phyloP scores from a whole-genome alignment of 2,329 filamentous ascomycete species.

The Diaporthe eres region DNA sequence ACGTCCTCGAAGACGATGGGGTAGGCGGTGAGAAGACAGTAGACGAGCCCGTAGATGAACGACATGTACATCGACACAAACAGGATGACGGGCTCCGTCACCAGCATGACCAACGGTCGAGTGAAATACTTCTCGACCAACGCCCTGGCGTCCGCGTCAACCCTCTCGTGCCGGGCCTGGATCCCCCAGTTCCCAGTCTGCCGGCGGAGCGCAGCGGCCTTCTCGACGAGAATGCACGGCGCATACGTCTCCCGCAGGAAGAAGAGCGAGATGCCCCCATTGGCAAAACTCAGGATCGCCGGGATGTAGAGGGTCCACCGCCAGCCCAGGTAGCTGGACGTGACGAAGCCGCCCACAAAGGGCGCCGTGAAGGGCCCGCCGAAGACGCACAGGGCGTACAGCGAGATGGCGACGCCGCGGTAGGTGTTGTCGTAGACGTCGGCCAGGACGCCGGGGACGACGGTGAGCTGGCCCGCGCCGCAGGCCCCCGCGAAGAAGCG shows the following conservation, averaged over 20 bases:
- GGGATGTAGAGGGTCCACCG: conserved; percentile 39
- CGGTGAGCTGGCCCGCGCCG: conserved; percentile 38
- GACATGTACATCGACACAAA: conserved; percentile 52
- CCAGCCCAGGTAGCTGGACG: conserved; percentile 27
- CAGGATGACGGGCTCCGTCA: conserved; percentile 69
- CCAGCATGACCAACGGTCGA: conserved; percentile 52
- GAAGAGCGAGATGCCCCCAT: conserved; percentile 25
- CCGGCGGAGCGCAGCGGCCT: conserved; percentile 28
- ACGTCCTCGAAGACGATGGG: conserved; percentile 47
- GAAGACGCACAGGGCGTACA: conserved; percentile 38
- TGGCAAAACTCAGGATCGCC: conserved; percentile 31
- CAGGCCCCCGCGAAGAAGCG: conserved; percentile 36
- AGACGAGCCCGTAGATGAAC: conserved; percentile 40
- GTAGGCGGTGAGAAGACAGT: conserved; percentile 38
- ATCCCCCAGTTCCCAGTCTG: conserved; percentile 46
- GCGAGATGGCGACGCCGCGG: conserved; percentile 37
- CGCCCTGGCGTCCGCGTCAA: conserved; percentile 35
- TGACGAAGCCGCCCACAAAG: conserved; percentile 31
- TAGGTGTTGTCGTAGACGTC: conserved; percentile 36
- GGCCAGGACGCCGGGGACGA: conserved; percentile 35
- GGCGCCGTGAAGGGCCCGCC: conserved; percentile 39
- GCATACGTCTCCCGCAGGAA: conserved; percentile 36
- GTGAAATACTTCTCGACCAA: conserved; percentile 44
- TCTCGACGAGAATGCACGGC: conserved; percentile 28
- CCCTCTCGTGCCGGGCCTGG: conserved; percentile 33